These are phyloP conservation scores for Quercus alba DNA, from an alignment of 306 rosid species.

Conservation along the genomic window DNA sequence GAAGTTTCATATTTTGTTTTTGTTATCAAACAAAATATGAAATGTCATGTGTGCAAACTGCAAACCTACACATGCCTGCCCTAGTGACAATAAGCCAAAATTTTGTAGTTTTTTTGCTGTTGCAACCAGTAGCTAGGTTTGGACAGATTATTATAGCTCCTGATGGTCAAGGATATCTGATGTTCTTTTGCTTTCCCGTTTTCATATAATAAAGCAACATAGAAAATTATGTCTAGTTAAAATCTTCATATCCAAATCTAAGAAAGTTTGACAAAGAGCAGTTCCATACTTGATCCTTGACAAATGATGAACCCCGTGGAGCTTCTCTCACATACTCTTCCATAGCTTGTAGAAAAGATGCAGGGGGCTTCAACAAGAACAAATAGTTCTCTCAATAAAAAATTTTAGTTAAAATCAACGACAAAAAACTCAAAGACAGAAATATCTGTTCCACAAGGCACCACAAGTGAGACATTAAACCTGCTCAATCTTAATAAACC, in stretches of 20 bases:
- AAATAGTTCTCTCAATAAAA: slow-evolving; percentile 26
- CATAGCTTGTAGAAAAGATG: slow-evolving; percentile 97
- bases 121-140: slow-evolving; percentile 10
- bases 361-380: slow-evolving; percentile 68
- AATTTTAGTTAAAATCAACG: not conserved
- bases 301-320: slow-evolving; percentile 61
- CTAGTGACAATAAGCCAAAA: not conserved
- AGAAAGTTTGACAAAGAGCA: not conserved
- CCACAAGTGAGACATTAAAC: slow-evolving; percentile 35
- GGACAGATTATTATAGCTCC: not conserved
- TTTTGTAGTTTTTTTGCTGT: not conserved
- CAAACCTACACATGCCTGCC: not conserved
- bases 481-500: slow-evolving; percentile 91
- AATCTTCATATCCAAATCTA: not conserved
- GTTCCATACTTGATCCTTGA: slow-evolving; percentile 76
- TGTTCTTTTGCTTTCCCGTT: not conserved
- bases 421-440: not conserved
- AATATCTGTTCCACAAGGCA: slow-evolving; percentile 15
- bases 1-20: not conserved
- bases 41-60: slow-evolving; percentile 6
- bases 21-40: no score
- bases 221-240: slow-evolving; percentile 1
- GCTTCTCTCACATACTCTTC: slow-evolving; percentile 95
- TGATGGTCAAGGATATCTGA: not conserved
- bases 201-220: not conserved